Evolutionary conservation across 164 flowering plant genomes (phyloP).

Genomic region (Sedum album): DNA sequence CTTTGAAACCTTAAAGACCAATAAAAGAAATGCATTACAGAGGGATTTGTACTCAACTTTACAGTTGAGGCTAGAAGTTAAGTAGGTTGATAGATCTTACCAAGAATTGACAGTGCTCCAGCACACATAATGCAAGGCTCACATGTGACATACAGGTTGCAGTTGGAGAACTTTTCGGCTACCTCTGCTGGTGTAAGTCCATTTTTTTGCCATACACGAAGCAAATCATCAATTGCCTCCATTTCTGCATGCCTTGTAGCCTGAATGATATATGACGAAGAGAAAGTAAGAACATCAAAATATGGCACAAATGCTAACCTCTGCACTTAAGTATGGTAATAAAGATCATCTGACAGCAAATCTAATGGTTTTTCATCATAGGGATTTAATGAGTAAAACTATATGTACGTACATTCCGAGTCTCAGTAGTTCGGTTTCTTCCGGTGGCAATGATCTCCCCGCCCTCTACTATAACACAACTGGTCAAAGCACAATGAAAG

Average conservation of each 20-base stretch:
- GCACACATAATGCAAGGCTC: conserved; percentile 99
- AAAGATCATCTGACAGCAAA: background rate
- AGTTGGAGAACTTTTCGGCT: conserved; percentile 48
- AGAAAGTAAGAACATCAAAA: background rate
- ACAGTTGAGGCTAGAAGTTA: background rate
- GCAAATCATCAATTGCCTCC: conserved; percentile 84
- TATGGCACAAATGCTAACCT: background rate
- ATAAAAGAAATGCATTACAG: background rate
- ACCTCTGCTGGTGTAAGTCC: conserved; percentile 52
- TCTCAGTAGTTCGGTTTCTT: conserved; percentile 76
- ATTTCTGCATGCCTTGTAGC: conserved; percentile 96
- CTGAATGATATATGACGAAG: conserved; percentile 19
- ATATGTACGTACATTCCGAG: conserved; percentile 55
- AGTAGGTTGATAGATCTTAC: conserved; percentile 20
- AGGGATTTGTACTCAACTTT: background rate
- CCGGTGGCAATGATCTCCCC: conserved; percentile 69
- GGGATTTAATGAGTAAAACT: background rate
- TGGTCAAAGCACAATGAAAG: conserved; percentile 16
- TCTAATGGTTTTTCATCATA: background rate
- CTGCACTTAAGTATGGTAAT: background rate
- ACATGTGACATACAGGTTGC: conserved; percentile 85
- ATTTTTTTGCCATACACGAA: conserved; percentile 53
- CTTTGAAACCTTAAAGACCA: conserved; percentile 45
- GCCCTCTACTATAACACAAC: conserved; percentile 73
- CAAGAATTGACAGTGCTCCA: conserved; percentile 70